Evolutionary conservation across 352 stramenopile genomes (phyloP), one percentile per base, ranked within the genome.

Genomic region (Globisporangium splendens): DNA sequence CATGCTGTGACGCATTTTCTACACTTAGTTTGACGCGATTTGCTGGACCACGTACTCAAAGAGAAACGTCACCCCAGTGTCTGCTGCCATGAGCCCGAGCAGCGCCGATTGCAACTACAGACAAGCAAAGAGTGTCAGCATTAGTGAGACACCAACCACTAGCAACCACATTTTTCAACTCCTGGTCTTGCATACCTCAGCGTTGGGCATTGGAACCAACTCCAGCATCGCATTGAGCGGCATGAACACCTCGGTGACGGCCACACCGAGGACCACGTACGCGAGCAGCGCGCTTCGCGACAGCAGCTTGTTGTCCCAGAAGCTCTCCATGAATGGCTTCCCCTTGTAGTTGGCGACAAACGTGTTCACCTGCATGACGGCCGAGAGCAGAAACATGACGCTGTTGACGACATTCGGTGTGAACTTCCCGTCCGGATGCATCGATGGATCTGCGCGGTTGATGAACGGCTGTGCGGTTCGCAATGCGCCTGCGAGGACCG

Each of bases 381-480:
- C 68, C 35, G 77, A 96, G 14, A 99, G 46, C 21, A 99, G 59
- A 70, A 98, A 99, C 48, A 98, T 91, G 46, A 94, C 87, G 7
- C 85, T 96, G 70, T 99, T 99, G 53, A 99, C 73, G 0, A 96
- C 79, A 55, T 98, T 98, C 1, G 96, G 95, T 48, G 78, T 79
- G 73, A 99, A 99, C 20, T 89, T 79, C 41, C 84, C 91, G 41
- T 82, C 72, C 3, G 74, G 74, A 47, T 84, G 75, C 75, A 83
- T 80, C 28, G 68, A 52, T 11, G 95, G 78, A 22, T 88, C 77
- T 44, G 54, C 52, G 21, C 65, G 68, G 57, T 88, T 90, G n/a
- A 81, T 73, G 41, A 87, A 74, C n/a, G 82, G 79, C 46, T 89
- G 67, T 10, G 80, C 62, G 11, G 88, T 69, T 1, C 56, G 38